Conservation (phyloP, 2,329 filamentous ascomycete species). For the Pestalotiopsis sp. region DNA sequence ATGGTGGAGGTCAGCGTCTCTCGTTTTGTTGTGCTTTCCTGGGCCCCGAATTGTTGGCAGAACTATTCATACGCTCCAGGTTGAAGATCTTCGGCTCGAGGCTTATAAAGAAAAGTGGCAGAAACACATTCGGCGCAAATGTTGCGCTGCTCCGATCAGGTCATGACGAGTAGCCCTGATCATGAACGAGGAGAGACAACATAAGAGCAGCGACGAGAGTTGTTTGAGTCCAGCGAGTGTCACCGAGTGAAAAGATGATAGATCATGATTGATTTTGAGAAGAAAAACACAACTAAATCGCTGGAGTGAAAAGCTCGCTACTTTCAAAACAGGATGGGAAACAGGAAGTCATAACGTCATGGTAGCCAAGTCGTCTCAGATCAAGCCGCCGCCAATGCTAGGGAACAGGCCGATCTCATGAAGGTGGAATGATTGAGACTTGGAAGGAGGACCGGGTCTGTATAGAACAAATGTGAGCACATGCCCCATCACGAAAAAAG, state of each 20-base stretch:
- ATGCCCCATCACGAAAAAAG: not conserved
- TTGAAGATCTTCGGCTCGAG: no score
- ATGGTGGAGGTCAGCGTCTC: no score
- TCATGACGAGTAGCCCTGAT: no score
- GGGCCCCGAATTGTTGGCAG: no score
- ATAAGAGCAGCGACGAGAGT: no score
- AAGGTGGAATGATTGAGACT: constrained; percentile 2
- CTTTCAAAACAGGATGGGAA: not conserved
- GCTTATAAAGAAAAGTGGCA: no score
- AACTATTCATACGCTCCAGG: no score
- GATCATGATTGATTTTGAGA: not conserved
- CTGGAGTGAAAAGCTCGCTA: not conserved
- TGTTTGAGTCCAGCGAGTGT: not conserved
- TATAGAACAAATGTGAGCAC: not conserved
- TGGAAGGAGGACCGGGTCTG: not conserved
- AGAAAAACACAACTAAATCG: not conserved
- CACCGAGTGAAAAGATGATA: not conserved
- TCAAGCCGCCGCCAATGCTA: not conserved
- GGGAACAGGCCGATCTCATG: constrained; percentile 6
- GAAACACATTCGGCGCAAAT: no score
- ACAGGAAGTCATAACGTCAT: not conserved
- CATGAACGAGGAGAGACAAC: no score
- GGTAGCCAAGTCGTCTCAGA: not conserved
- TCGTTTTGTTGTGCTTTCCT: no score
- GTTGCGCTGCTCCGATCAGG: no score